phyloP scores from a whole-genome alignment of 768 basidiomycete genomes.

The Cubamyces sp. region DNA sequence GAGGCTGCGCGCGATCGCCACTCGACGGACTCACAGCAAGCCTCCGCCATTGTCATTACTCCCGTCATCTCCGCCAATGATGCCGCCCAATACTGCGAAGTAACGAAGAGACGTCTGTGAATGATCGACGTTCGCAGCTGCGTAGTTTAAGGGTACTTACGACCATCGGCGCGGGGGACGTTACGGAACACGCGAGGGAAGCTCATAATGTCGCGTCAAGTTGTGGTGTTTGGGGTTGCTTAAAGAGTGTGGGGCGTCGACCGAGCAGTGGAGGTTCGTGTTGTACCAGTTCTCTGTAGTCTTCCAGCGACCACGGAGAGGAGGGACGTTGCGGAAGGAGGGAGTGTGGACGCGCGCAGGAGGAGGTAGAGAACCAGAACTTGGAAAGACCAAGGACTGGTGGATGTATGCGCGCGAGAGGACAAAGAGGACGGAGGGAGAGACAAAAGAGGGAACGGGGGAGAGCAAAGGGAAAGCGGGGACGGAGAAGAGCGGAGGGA shows the following conservation, averaged over 20 bases:
- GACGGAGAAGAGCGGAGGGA: slow-evolving; percentile 1
- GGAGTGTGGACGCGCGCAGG: neutral
- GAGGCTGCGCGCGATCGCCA: neutral
- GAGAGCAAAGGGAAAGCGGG: neutral
- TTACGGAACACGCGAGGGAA: neutral
- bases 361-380: slow-evolving; percentile 4
- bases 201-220: slow-evolving; percentile 6
- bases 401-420: slow-evolving; percentile 5
- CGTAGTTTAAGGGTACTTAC: neutral
- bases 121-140: neutral
- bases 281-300: slow-evolving; percentile 8
- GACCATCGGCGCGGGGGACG: slow-evolving; percentile 12
- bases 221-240: neutral
- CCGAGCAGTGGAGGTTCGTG: slow-evolving; percentile 3
- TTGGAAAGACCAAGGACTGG: neutral
- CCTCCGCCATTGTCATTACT: neutral
- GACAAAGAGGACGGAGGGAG: slow-evolving; percentile 14
- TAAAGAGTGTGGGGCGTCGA: slow-evolving; percentile 23
- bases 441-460: neutral
- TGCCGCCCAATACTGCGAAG: slow-evolving; percentile 5
- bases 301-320: slow-evolving; percentile 29
- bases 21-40: neutral
- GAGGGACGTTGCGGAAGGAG: neutral
- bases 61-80: neutral
- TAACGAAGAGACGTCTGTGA: neutral